Percentiles rank a stretch among this genome's conserved stretches.
Evolutionary conservation across 2,329 filamentous ascomycete genomes (phyloP).

Genomic region (Calonectria hawksworthii): DNA sequence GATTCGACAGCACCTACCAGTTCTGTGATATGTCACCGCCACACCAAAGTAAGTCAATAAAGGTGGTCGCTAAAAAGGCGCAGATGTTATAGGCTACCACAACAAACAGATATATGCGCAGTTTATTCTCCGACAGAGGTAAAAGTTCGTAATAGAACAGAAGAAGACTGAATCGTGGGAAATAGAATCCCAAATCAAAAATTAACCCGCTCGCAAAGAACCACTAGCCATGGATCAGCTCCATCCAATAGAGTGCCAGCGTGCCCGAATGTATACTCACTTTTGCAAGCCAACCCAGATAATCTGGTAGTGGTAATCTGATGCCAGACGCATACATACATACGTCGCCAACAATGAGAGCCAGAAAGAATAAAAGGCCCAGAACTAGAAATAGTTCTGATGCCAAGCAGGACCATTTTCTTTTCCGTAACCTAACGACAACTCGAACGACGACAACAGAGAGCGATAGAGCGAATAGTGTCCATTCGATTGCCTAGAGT

Average conservation of each 20-base stretch:
- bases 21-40: background rate
- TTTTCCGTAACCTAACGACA: background rate
- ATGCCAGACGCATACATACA: background rate
- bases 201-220: background rate
- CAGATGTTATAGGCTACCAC: background rate
- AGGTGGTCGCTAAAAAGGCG: background rate
- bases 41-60: background rate
- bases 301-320: background rate
- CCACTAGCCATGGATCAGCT: background rate
- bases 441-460: background rate
- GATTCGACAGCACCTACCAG: background rate
- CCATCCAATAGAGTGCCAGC: background rate
- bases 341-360: background rate
- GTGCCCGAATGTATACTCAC: background rate
- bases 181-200: background rate
- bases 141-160: conserved; percentile 8
- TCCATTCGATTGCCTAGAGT: background rate
- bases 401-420: background rate
- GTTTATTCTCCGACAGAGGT: background rate
- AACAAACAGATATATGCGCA: background rate
- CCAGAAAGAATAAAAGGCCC: background rate
- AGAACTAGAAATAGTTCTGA: background rate
- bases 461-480: background rate
- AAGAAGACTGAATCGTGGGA: background rate
- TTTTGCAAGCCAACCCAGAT: background rate